Conservation (phyloP, 179 eudicot species). For the Nepenthes alata region DNA sequence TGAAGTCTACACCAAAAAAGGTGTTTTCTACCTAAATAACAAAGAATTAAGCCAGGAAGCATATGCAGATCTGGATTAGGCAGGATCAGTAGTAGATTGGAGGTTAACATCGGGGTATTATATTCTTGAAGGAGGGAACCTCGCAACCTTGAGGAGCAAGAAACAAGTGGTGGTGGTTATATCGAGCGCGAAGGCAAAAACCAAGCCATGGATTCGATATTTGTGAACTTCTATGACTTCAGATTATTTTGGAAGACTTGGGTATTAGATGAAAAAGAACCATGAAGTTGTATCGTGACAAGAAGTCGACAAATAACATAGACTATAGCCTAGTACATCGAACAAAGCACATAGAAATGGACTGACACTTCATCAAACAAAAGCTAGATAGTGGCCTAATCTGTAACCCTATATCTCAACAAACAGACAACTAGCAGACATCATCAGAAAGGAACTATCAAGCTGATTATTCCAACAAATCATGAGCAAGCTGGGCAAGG, state of each 20-base stretch:
- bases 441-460: neutral
- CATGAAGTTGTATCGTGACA: neutral
- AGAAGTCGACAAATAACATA: neutral
- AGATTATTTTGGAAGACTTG: neutral
- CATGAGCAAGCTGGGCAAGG: neutral
- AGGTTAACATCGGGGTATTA: constrained; percentile 1
- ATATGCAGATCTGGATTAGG: neutral
- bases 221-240: neutral
- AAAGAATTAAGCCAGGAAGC: neutral
- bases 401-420: neutral
- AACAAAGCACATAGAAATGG: neutral
- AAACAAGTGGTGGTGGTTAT: neutral
- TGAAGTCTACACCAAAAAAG: neutral
- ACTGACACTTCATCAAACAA: constrained; percentile 1
- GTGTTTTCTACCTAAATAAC: neutral
- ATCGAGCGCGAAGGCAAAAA: neutral
- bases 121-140: neutral
- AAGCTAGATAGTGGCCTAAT: neutral
- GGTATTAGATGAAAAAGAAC: neutral
- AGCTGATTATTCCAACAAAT: neutral
- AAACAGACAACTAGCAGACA: neutral
- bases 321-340: neutral
- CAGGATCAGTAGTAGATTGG: neutral
- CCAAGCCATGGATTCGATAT: neutral
- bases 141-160: neutral